These are phyloP conservation scores for Cyclostephanos tholiformis DNA, from an alignment of 108 stramenopile species.

Conservation along the genomic window DNA sequence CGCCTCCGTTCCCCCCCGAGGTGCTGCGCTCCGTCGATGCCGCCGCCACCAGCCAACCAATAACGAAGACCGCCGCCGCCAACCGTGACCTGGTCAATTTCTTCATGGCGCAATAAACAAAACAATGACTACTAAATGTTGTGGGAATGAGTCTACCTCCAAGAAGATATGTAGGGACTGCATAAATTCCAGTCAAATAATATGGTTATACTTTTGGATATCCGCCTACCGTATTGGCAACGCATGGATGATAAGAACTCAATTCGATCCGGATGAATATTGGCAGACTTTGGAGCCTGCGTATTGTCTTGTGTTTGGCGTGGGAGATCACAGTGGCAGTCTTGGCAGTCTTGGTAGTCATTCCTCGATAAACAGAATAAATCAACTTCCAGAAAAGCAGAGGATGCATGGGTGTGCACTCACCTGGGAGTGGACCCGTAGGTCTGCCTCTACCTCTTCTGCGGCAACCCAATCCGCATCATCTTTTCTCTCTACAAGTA, in stretches of 20 bases:
- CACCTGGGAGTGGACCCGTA: constrained; percentile 91
- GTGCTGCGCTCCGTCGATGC: too few relatives aligned
- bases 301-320: constrained; percentile 72
- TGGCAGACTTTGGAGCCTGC: constrained; percentile 92
- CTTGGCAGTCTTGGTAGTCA: not conserved
- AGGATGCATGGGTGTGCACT: constrained; percentile 55
- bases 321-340: not conserved
- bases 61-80: too few relatives aligned
- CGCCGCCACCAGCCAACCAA: too few relatives aligned
- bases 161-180: not conserved
- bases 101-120: not conserved
- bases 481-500: not conserved
- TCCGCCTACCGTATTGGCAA: constrained; percentile 57
- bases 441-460: constrained; percentile 25
- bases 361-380: not conserved
- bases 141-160: not conserved
- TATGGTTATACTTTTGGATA: constrained; percentile 32
- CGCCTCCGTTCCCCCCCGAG: too few relatives aligned
- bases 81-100: not conserved
- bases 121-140: not conserved
- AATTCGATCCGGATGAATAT: constrained; percentile 91
- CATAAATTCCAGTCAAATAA: constrained; percentile 3
- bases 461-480: not conserved
- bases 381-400: not conserved
- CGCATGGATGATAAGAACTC: constrained; percentile 74